Conservation (phyloP, 2,329 filamentous ascomycete species). For the Clarireedia sp. region DNA sequence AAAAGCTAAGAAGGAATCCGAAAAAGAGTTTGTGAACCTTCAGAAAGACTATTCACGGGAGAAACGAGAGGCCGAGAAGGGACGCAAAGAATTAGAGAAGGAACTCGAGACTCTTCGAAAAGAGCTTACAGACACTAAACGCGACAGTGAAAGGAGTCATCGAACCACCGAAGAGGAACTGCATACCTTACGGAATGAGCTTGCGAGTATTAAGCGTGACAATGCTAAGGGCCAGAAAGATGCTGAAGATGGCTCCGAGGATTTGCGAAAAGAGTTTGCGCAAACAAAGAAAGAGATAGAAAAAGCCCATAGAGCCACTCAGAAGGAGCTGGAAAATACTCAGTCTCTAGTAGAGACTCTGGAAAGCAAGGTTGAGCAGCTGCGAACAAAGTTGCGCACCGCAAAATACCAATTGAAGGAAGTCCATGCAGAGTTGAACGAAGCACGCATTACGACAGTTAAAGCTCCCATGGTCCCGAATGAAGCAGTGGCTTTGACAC, state of each 20-base stretch:
- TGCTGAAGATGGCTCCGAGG: slow-evolving; percentile 39
- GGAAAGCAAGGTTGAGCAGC: slow-evolving; percentile 29
- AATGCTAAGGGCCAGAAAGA: slow-evolving; percentile 40
- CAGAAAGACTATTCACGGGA: slow-evolving; percentile 31
- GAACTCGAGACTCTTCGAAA: slow-evolving; percentile 24
- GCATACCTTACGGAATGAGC: slow-evolving; percentile 24
- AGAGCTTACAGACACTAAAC: slow-evolving; percentile 31
- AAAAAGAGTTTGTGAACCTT: slow-evolving; percentile 32
- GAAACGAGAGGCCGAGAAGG: slow-evolving; percentile 25
- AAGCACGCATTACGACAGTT: slow-evolving; percentile 29
- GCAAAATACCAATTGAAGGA: slow-evolving; percentile 68
- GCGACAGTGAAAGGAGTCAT: slow-evolving; percentile 36
- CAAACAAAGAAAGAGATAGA: slow-evolving; percentile 26
- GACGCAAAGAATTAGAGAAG: slow-evolving; percentile 20
- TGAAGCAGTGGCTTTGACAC: slow-evolving; percentile 18
- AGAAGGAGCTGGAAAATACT: slow-evolving; percentile 32
- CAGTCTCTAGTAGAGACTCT: slow-evolving; percentile 55
- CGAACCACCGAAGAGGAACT: slow-evolving; percentile 29
- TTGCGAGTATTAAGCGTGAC: slow-evolving; percentile 32
- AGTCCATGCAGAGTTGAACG: slow-evolving; percentile 39
- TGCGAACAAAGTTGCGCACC: slow-evolving; percentile 42
- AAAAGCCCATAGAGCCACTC: slow-evolving; percentile 19
- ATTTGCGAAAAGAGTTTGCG: slow-evolving; percentile 31
- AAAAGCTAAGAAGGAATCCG: slow-evolving; percentile 25
- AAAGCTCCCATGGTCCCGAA: slow-evolving; percentile 10